phyloP scores from a whole-genome alignment of 768 basidiomycete genomes.

The Lyophyllum decastes region DNA sequence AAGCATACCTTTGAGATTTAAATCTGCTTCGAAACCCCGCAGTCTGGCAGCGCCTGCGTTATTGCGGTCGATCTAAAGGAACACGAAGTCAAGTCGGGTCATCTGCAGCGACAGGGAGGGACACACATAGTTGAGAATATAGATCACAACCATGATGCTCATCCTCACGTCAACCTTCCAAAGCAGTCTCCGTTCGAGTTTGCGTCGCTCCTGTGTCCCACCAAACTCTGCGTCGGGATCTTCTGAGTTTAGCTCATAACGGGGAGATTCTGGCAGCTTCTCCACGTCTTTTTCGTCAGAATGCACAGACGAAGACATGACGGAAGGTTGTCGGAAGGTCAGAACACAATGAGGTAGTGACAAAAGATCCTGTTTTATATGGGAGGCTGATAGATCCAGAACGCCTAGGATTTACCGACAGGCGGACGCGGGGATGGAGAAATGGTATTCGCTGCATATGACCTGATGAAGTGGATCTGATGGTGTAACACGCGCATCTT shows the following conservation, averaged over 20 bases:
- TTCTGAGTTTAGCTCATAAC: conserved; percentile 7
- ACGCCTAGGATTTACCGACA: not conserved
- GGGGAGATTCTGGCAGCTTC: conserved; percentile 1
- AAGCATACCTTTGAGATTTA: conserved; percentile 48
- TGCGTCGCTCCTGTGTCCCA: conserved; percentile 23
- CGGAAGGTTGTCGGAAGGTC: not conserved
- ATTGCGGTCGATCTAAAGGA: conserved; percentile 64
- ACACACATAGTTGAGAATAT: conserved; percentile 43
- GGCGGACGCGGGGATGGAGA: conserved; percentile 1
- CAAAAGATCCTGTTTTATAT: not conserved
- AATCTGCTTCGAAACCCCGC: conserved; percentile 64
- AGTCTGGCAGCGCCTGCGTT: conserved; percentile 70
- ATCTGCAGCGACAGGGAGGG: not conserved
- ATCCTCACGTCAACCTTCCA: conserved; percentile 52
- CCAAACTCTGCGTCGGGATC: conserved; percentile 29
- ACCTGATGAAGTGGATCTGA: not conserved
- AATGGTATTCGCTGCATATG: not conserved
- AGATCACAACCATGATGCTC: conserved; percentile 49
- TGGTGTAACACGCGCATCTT: not conserved
- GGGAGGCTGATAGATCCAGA: not conserved
- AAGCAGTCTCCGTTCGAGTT: conserved; percentile 38
- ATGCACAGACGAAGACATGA: conserved; percentile 19
- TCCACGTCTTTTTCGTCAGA: conserved; percentile 19
- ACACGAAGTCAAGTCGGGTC: conserved; percentile 30
- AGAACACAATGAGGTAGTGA: not conserved